Evolutionary conservation across 1,284 basidiomycete genomes (phyloP), one percentile per base, ranked within the genome.

Genomic region (Hemileccinum hortonii): DNA sequence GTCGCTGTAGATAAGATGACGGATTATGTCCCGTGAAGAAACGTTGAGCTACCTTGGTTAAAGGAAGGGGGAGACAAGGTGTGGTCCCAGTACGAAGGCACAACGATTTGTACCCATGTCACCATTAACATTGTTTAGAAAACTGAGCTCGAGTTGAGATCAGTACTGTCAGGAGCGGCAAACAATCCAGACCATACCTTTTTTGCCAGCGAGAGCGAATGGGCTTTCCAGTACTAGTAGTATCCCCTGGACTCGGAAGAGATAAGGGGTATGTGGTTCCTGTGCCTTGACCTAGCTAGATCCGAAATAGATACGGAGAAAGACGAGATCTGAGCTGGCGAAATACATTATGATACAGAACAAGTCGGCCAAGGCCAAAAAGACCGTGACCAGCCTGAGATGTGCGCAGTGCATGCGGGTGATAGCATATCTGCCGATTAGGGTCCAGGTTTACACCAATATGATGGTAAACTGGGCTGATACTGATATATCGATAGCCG

Each of bases 241-340:
- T 15, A 32, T 32, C 12, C 30, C 14, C 30, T 32, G 30, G 10
- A 7, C 10, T 30, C 29, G 12, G 58, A 6, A 73, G 69, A 1
- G 80, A 82, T 3, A 87, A 73, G 29, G 87, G 75, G 18, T 79
- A 73, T n/a, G 79, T 73, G 38, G 86, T 70, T 29, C 81, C 83
- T 11, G 74, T 78, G 0, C 69, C 76, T 69, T 69, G 1, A 81
- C 84, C 52, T 77, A 15, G 30, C 12, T 73, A 59, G 87, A 87
- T n/a, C 67, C 72, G 66, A 87, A 87, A 55, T 79, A 72, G n/a
- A 74, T 70, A 43, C 75, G 72, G 52, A 87, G 73, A 80, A 82
- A 87, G 2, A 72, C 77, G 29, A 87, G 59, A 59, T 86, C 83
- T 3, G 77, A 71, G 59, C 54, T 77, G 68, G 66, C 59, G 35